Evolutionary conservation across 257 asterid genomes (phyloP).

Genomic region (Eucommia ulmoides): DNA sequence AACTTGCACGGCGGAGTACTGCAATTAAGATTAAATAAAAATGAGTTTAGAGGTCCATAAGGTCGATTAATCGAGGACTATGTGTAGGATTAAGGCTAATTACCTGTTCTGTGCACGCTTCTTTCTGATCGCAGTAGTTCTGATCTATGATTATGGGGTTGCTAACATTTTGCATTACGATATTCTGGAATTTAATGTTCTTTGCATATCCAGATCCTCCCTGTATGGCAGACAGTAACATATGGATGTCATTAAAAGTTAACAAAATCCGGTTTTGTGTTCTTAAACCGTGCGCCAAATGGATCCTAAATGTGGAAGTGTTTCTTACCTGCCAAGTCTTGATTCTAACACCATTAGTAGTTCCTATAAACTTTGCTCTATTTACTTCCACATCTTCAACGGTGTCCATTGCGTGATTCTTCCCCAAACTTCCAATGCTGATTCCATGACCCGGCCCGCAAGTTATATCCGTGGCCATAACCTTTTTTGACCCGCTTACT

Average conservation of each 20-base stretch:
- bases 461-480: conserved; percentile 35
- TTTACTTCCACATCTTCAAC: conserved; percentile 59
- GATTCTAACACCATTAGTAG: conserved; percentile 83
- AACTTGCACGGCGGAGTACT: conserved; percentile 2
- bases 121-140: background rate
- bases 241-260: no score
- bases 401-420: conserved; percentile 35
- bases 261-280: no score
- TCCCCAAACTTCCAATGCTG: conserved; percentile 97
- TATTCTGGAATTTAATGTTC: conserved; percentile 15
- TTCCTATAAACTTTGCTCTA: conserved; percentile 44
- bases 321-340: conserved; percentile 84
- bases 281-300: no score
- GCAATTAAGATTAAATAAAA: background rate
- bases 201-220: conserved; percentile 83
- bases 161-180: background rate
- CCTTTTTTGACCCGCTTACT: conserved; percentile 54
- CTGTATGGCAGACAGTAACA: no score
- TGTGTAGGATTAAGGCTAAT: background rate
- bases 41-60: no score
- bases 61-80: background rate
- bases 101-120: background rate
- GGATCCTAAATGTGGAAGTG: background rate
- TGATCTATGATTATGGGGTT: conserved; percentile 1
- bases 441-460: conserved; percentile 99